A percentile compares a stretch with the other conserved stretches of the same genome.
Conservation (phyloP, 2,329 filamentous ascomycete genomes). For the Neoarthrinium moseri region DNA sequence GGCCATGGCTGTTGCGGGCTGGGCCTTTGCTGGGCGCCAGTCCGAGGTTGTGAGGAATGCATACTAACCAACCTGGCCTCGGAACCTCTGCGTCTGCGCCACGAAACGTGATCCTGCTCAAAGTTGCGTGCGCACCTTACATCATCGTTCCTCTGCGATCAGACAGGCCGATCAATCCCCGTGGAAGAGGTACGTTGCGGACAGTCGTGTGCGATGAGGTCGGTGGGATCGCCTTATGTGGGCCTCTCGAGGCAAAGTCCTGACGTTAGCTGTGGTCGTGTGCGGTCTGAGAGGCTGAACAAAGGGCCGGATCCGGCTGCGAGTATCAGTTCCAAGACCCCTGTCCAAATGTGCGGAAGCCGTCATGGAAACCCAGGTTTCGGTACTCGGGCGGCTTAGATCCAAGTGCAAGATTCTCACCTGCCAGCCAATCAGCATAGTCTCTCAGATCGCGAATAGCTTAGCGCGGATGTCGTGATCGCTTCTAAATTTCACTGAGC, state of each 20-base stretch:
- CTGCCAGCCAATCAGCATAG: conserved; percentile 24
- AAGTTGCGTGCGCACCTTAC: neutral
- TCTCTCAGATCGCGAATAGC: conserved; percentile 19
- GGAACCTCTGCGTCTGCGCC: neutral
- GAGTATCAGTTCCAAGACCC: neutral
- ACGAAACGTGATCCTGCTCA: neutral
- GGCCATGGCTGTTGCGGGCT: too few relatives aligned
- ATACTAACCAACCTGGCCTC: too few relatives aligned
- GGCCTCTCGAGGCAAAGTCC: neutral
- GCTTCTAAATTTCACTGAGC: conserved; percentile 23
- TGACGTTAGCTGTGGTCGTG: too few relatives aligned
- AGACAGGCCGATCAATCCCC: too few relatives aligned
- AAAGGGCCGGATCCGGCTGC: neutral
- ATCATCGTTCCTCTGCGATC: too few relatives aligned
- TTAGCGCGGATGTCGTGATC: conserved; percentile 39
- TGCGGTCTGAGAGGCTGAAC: conserved; percentile 1
- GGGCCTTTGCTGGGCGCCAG: too few relatives aligned
- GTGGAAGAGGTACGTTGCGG: neutral
- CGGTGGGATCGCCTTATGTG: neutral
- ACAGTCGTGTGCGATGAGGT: neutral
- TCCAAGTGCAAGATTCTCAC: conserved; percentile 1
- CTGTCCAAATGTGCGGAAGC: conserved; percentile 5
- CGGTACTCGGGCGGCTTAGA: conserved; percentile 8
- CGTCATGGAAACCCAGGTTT: conserved; percentile 4
- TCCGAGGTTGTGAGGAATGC: too few relatives aligned